Percentiles rank a stretch among this genome's conserved stretches.
phyloP scores from a whole-genome alignment of 2,329 filamentous ascomycete species.

The Aspergillus neoniger region DNA sequence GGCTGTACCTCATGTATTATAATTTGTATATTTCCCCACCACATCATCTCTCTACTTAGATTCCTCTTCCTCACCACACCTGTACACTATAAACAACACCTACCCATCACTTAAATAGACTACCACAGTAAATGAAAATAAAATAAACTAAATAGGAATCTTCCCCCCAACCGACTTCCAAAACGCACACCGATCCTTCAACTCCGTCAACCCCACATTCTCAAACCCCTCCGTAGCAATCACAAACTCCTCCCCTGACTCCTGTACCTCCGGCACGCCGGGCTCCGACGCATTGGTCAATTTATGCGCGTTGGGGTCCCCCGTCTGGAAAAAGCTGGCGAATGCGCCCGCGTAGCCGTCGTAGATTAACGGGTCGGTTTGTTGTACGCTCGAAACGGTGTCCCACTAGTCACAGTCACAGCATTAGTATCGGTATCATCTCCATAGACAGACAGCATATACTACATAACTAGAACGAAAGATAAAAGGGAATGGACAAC shows the following conservation, averaged over 20 bases:
- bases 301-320: constrained; percentile 60
- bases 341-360: constrained; percentile 60
- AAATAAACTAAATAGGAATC: constrained; percentile 47
- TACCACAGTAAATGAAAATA: too few species aligned
- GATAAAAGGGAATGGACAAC: constrained; percentile 26
- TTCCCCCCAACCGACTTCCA: constrained; percentile 52
- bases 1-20: constrained; percentile 1
- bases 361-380: constrained; percentile 56
- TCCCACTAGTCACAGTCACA: constrained; percentile 52
- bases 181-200: constrained; percentile 55
- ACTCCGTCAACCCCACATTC: constrained; percentile 38
- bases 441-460: too few species aligned
- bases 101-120: too few species aligned
- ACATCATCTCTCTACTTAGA: not conserved
- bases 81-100: too few species aligned
- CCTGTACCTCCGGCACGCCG: constrained; percentile 47
- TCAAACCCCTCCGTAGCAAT: constrained; percentile 51
- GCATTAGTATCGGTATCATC: not conserved
- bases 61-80: too few species aligned
- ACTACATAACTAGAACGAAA: not conserved
- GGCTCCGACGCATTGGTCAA: constrained; percentile 48
- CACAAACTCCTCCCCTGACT: constrained; percentile 53
- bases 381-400: constrained; percentile 54
- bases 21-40: not conserved
- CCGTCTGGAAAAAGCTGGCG: constrained; percentile 62